Evolutionary conservation across 768 basidiomycete species (phyloP).

Genomic region (Pleurotus eryngii): DNA sequence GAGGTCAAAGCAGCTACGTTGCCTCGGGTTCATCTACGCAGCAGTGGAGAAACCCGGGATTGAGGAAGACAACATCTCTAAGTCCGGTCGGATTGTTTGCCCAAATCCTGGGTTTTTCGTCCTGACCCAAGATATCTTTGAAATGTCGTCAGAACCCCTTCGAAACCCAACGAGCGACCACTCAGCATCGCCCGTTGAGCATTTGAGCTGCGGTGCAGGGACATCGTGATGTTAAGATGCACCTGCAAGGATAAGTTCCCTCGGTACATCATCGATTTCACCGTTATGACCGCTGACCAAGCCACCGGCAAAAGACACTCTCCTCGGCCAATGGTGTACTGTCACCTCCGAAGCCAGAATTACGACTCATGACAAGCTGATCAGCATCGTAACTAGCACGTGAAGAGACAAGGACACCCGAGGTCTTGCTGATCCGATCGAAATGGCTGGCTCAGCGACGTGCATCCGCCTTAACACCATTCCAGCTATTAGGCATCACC

Average conservation of each 20-base stretch:
- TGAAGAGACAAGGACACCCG: background rate
- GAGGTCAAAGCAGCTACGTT: background rate
- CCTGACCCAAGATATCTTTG: background rate
- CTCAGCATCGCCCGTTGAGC: background rate
- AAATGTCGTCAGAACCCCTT: background rate
- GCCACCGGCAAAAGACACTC: background rate
- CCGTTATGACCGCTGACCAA: background rate
- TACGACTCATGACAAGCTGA: background rate
- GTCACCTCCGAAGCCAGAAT: background rate
- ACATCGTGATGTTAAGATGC: constrained; percentile 1
- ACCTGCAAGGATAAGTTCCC: background rate
- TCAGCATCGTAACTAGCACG: background rate
- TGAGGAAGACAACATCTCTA: background rate
- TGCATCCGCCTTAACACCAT: constrained; percentile 7
- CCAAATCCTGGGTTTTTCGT: constrained; percentile 1
- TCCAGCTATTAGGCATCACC: background rate
- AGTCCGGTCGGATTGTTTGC: constrained; percentile 3
- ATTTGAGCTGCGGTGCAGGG: constrained; percentile 4
- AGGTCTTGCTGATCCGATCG: background rate
- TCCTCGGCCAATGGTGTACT: background rate
- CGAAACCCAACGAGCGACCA: constrained; percentile 2
- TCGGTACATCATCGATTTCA: constrained; percentile 1
- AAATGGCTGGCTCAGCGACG: background rate
- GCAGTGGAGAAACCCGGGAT: constrained; percentile 1
- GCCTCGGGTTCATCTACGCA: background rate